Percentiles rank a stretch among this genome's conserved stretches.
These are phyloP conservation scores for Fraxinus greggii DNA, from an alignment of 305 asterid species.

Conservation along the genomic window DNA sequence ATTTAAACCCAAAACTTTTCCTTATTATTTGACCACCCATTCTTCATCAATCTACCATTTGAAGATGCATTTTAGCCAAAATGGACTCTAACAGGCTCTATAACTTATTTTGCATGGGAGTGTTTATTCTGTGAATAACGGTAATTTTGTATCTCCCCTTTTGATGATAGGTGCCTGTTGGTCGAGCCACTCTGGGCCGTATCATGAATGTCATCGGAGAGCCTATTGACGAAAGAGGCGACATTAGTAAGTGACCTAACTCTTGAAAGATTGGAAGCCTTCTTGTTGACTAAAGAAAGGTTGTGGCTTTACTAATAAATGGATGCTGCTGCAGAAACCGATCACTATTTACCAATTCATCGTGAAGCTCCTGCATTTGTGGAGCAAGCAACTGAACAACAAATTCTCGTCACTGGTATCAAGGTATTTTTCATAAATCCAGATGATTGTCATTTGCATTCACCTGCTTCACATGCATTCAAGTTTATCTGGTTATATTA, in stretches of 20 bases:
- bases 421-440: conserved; percentile 46
- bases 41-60: too few relatives aligned
- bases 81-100: too few relatives aligned
- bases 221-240: conserved; percentile 86
- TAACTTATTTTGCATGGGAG: neutral
- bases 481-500: neutral
- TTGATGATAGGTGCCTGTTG: conserved; percentile 78
- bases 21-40: too few relatives aligned
- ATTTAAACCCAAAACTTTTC: too few relatives aligned
- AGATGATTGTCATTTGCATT: neutral
- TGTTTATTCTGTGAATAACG: neutral
- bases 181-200: conserved; percentile 96
- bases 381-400: conserved; percentile 92
- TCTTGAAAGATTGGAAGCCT: neutral
- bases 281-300: neutral
- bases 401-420: conserved; percentile 93
- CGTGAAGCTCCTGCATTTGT: conserved; percentile 96
- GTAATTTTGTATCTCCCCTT: conserved; percentile 9
- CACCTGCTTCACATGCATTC: neutral
- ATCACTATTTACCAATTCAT: conserved; percentile 84
- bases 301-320: conserved; percentile 25
- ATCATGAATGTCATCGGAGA: conserved; percentile 95
- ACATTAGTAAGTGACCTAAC: conserved; percentile 55
- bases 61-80: too few relatives aligned
- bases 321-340: conserved; percentile 55